Base-by-base conservation (phyloP, 768 basidiomycete genomes). In the Mycena galopus region DNA sequence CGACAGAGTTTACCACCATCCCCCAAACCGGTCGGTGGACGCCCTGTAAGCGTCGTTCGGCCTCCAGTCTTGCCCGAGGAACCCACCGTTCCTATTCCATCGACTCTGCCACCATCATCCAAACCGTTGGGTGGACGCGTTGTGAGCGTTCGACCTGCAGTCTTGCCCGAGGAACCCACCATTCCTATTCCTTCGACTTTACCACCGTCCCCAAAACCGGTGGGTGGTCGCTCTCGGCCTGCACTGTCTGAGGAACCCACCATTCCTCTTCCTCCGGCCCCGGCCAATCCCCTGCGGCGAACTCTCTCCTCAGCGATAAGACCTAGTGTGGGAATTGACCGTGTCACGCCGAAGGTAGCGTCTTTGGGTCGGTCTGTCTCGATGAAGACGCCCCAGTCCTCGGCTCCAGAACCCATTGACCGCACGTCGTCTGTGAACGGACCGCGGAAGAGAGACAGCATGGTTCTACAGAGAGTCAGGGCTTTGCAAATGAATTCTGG, bases 381-480 rank as follows among this genome's bases (percentile, higher is more conserved):
- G 32, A 69, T 75, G 71, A 70, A 44, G 17, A 19, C 51, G 19
- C 58, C 66, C 12, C 30, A 50, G 19, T 16, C 63, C 11, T 51
- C 67, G 9, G 39, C 39, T 51, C 32, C 53, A 1, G 65, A 57
- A 30, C 21, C 57, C 2, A 64, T 70, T 11, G 72, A 75, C n/a
- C 67, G 75, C 16, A 44, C 68, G 9, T 63, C 62, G 7, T 67
- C 70, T 21, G 42, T 66, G 0, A 67, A 21, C 12, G 72, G 70
- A 6, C 73, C 69, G 0, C 57, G 71, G 29, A 73, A 57, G 56
- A 63, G 73, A 44, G 69, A 77, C n/a, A 77, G 76, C 33, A 3
- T 77, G 39, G 76, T 77, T 44, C 27, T 72, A 30, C 74, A 75
- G 32, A 59, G 74, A 29, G 74, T 71, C 11, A 56, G 72, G 72